These are phyloP conservation scores for Cnidoscolus chayamansa DNA, from an alignment of 441 rosid genomes.

Conservation along the genomic window DNA sequence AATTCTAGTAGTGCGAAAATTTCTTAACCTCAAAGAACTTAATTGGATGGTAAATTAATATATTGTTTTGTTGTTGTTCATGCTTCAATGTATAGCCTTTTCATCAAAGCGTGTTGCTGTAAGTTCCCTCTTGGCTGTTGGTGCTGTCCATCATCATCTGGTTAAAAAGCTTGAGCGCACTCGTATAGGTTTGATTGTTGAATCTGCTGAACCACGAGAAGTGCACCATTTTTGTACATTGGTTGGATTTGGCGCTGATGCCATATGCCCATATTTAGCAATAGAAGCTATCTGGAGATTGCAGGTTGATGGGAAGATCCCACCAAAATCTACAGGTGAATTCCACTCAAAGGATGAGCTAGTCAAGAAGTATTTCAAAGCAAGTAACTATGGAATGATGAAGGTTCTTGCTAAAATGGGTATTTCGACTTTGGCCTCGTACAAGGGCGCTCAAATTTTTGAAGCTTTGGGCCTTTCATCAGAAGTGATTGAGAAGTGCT, in stretches of 20 bases:
- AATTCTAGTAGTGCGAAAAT: not conserved
- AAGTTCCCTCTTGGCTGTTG: constrained; percentile 98
- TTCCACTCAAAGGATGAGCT: constrained; percentile 84
- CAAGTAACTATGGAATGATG: constrained; percentile 99
- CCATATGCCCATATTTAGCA: constrained; percentile 94
- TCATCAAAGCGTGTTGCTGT: constrained; percentile 81
- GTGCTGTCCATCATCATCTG: constrained; percentile 96
- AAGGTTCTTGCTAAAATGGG: constrained; percentile 99
- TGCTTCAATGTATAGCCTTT: constrained; percentile 51
- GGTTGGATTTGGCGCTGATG: constrained; percentile 98
- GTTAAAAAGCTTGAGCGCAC: constrained; percentile 93
- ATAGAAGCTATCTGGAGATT: constrained; percentile 84
- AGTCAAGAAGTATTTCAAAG: constrained; percentile 92
- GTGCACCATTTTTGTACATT: constrained; percentile 99
- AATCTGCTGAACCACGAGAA: constrained; percentile 99
- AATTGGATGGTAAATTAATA: not conserved
- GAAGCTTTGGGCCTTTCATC: constrained; percentile 99
- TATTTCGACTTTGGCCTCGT: constrained; percentile 96
- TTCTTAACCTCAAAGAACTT: not conserved
- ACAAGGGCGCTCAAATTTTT: constrained; percentile 99
- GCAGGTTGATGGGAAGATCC: constrained; percentile 97
- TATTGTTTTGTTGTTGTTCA: constrained; percentile 7
- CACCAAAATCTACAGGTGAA: constrained; percentile 82
- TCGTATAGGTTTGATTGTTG: constrained; percentile 78
- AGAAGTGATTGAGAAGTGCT: constrained; percentile 93